A percentile compares a stretch with the other conserved stretches of the same genome.
phyloP scores from a whole-genome alignment of 805 yeast genomes.

The Candida broadrunensis region DNA sequence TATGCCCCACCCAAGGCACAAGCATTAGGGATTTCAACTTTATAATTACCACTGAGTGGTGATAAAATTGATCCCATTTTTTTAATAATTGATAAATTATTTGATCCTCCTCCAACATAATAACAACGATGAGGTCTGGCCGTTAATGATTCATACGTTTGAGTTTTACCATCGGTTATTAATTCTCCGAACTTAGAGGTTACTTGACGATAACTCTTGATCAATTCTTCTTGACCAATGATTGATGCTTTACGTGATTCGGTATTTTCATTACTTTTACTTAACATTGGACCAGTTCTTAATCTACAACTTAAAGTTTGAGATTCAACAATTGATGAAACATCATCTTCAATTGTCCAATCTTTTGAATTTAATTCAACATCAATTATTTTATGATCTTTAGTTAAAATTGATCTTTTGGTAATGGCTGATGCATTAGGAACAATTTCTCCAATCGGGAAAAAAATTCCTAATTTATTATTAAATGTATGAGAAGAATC shows the following conservation, averaged over 20 bases:
- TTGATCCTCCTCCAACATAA: slow-evolving; percentile 87
- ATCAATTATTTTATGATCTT: slow-evolving; percentile 19
- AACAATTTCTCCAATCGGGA: slow-evolving; percentile 88
- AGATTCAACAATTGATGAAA: slow-evolving; percentile 73
- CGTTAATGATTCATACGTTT: slow-evolving; percentile 39
- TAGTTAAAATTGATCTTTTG: slow-evolving; percentile 45
- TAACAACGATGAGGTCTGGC: slow-evolving; percentile 66
- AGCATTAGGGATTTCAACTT: slow-evolving; percentile 78
- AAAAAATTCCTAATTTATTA: slow-evolving; percentile 68
- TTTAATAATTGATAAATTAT: slow-evolving; percentile 62
- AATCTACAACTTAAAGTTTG: slow-evolving; percentile 84
- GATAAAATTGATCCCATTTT: slow-evolving; percentile 73
- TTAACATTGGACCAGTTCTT: slow-evolving; percentile 75
- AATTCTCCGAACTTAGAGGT: slow-evolving; percentile 38
- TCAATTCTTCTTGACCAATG: slow-evolving; percentile 10
- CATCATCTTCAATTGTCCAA: slow-evolving; percentile 64
- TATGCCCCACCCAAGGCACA: slow-evolving; percentile 92
- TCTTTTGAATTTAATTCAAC: slow-evolving; percentile 14
- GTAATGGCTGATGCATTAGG: slow-evolving; percentile 74
- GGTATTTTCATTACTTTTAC: slow-evolving; percentile 15
- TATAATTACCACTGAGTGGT: slow-evolving; percentile 60
- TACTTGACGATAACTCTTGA: slow-evolving; percentile 22
- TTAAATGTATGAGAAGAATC: slow-evolving; percentile 34
- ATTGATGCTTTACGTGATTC: slow-evolving; percentile 4
- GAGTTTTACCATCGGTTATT: slow-evolving; percentile 49